Base-by-base conservation (phyloP, 148 eudicot genomes). In the Cornus kousa region DNA sequence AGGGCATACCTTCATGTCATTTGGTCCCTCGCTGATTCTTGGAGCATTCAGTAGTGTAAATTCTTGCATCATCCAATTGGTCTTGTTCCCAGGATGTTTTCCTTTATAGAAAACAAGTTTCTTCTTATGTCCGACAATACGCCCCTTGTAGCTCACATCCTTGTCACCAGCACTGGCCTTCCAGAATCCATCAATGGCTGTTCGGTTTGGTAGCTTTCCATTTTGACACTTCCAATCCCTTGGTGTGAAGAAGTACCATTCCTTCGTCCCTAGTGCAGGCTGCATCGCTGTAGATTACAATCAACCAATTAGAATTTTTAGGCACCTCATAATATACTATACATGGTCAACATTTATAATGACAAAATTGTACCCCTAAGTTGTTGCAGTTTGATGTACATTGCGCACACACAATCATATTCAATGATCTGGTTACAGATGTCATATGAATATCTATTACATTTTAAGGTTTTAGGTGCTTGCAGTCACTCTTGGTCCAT, bases 211-310 rank as follows among this genome's bases (percentile, higher is more conserved):
- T 3, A 86, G 80, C 0, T 5, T 53, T 7, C 90, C 90, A 12
- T 85, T 82, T 5, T 5, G 74, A 22, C 85, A 87, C 71, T 82
- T 87, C 19, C 80, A 59, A 4, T 80, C 77, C 24, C 87, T 82
- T 9, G 90, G 60, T 3, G 87, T 80, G 65, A 82, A 87, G 64
- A 87, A 87, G 68, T 80, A 87, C 90, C 90, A 87, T 11, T 0
- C 46, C 0, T 75, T 76, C 43, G 60, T 71, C 10, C 78, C 78
- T 9, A 72, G 39, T 20, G 67, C 37, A 9, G 23, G 16, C 5
- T 35, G 37, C 5, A 2, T 35, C 37, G 5, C 37, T 35, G 37
- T 35, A 35, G 5, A 35, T 35, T 4, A 35, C 37, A 35, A 35
- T 35, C 37, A 35, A 35, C 37, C 37, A 35, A 35, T 35, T 35